Base-by-base conservation (phyloP, 1,139 yeast genomes). In the Nakaseomyces kungkrabaensis region DNA sequence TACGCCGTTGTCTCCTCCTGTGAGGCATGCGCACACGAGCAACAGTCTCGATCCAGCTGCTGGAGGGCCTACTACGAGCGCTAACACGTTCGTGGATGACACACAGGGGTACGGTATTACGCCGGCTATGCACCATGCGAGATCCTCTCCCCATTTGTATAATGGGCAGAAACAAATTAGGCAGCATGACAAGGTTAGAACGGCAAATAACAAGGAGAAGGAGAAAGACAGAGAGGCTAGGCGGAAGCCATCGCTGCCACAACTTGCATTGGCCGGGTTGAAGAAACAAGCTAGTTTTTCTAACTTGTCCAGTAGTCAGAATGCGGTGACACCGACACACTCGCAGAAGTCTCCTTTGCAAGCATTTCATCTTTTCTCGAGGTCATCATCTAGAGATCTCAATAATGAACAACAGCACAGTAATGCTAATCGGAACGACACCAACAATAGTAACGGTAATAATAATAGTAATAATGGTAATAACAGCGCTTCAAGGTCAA, bases 271-370 rank as follows among this genome's bases (percentile, higher is more conserved):
- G 37, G 51, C 60, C 6, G 56, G 57, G 4, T 47, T 59, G 29
- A 60, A 59, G 47, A 59, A 59, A 42, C 63, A 60, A 47, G n/a
- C 61, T n/a, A 58, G 61, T 50, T 56, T 56, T 22, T 50, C 59
- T 7, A 54, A 50, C 26, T 48, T 57, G 13, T 54, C 48, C 46
- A 53, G 51, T 38, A 52, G 49, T 25, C 43, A 45, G 33, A 46
- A 29, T 37, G 32, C 51, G 24, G 47, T 32, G 24, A 58, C 55
- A 17, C 60, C 58, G 17, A 52, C 59, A 10, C 54, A 50, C 22
- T 48, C 60, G 5, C 63, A 56, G 50, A 62, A 60, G 48, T 63
- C 68, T 4, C 66, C 68, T 7, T 53, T 62, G 46, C 67, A 62
- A 48, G 61, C 62, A 5, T 62, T 63, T 51, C 61, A 63, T 3